Base-by-base conservation (phyloP, 106 monocot species). In the Apostasia ramifera region DNA sequence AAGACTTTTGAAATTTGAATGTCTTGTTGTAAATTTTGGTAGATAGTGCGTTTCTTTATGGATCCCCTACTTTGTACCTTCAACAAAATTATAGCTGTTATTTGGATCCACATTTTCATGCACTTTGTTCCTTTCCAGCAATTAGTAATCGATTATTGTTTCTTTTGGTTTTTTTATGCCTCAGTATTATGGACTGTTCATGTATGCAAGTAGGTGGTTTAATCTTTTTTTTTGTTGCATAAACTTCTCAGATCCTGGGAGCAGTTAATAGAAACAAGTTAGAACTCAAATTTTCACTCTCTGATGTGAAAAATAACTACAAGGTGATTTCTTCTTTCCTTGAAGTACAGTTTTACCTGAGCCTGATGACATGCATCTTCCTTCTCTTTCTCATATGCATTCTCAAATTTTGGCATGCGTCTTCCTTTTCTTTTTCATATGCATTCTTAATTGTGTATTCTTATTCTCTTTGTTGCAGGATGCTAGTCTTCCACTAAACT, bases 301-400 rank as follows among this genome's bases (percentile, higher is more conserved):
- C 87, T 80, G 79, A 87, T 39, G 70, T 87, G 71, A 91, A 81
- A 70, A 66, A 78, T 61, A 78, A 59, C 1, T 94, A 94, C 81
- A 91, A 94, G 94, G 90, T 87, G 55, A 8, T 59, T 2, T 55
- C 37, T 57, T 44, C 50, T 47, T 26, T 45, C 8, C 7, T 55
- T 55, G 1, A 5, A 51, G 11, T 56, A 37, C 14, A 56, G 2
- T 8, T 47, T 51, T 14, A 14, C 40, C 42, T 62, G 5, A 45
- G 6, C 42, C 37, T 44, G 40, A 4, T 47, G n/a, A 47, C 46
- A 9, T 12, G 41, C 1, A 3, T 40, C 8, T 55, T 6, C n/a
- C 9, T 14, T 13, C 13, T 74, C 58, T 39, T 42, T 42, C 50
- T 60, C 39, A 3, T 40, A 11, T 58, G 47, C 40, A 49, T 48